Percentiles rank a stretch among this genome's conserved stretches.
Evolutionary conservation across 257 asterid species (phyloP).

Genomic region (Echium plantagineum): DNA sequence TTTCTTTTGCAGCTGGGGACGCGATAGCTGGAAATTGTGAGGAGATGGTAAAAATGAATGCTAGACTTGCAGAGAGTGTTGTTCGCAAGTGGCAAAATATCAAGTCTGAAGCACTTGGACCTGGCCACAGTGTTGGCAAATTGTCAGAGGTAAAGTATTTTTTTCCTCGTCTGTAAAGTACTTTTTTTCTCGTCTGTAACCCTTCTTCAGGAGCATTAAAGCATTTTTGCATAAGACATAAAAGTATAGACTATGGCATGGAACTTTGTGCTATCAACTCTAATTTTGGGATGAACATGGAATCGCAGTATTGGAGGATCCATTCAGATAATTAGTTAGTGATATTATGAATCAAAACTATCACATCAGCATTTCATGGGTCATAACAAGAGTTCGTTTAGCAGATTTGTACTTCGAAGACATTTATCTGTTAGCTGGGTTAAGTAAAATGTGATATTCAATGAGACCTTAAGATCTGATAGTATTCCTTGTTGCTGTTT

Average conservation of each 20-base stretch:
- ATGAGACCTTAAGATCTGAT: neutral
- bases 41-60: constrained; percentile 78
- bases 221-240: too few species aligned
- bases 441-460: neutral
- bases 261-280: too few species aligned
- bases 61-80: constrained; percentile 70
- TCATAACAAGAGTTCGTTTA: neutral
- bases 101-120: constrained; percentile 89
- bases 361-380: neutral
- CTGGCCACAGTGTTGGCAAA: constrained; percentile 54
- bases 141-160: constrained; percentile 59
- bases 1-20: constrained; percentile 31
- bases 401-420: neutral
- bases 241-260: too few species aligned
- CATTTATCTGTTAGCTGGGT: neutral
- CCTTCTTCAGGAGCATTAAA: neutral
- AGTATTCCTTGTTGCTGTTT: neutral
- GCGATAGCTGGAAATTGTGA: constrained; percentile 35
- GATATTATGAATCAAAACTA: neutral
- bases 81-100: constrained; percentile 81
- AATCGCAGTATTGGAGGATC: neutral
- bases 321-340: neutral
- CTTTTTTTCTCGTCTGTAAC: neutral
- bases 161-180: too few species aligned
- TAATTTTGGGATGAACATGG: neutral